Percentiles rank a stretch among this genome's conserved stretches.
These are phyloP conservation scores for Fusarium sp. DNA, from an alignment of 2,329 filamentous ascomycete species.

Conservation along the genomic window DNA sequence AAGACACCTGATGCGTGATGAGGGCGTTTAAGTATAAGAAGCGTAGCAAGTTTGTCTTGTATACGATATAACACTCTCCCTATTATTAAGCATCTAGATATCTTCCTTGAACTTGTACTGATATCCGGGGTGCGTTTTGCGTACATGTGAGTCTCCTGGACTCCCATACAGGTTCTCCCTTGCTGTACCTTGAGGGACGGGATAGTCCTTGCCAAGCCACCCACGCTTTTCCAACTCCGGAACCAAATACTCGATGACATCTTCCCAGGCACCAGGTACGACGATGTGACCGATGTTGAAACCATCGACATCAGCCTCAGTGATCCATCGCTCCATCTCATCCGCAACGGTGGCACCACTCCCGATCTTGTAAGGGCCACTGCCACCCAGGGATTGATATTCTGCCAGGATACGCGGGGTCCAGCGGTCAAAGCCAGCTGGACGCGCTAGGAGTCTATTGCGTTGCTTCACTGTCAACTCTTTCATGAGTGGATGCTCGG, in stretches of 20 bases:
- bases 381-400: constrained; percentile 62
- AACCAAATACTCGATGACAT: constrained; percentile 11
- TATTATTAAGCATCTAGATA: neutral
- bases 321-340: constrained; percentile 27
- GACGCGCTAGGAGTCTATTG: neutral
- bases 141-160: neutral
- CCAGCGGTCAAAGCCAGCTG: constrained; percentile 53
- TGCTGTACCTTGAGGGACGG: neutral
- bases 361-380: constrained; percentile 11
- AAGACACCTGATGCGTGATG: neutral
- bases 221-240: constrained; percentile 13
- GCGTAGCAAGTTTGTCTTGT: neutral
- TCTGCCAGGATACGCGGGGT: constrained; percentile 68
- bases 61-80: neutral
- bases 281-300: constrained; percentile 29
- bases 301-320: constrained; percentile 21
- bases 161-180: neutral
- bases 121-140: neutral
- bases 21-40: neutral
- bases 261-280: constrained; percentile 21
- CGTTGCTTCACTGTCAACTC: constrained; percentile 44
- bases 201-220: neutral
- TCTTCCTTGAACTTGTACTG: neutral
- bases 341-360: constrained; percentile 27
- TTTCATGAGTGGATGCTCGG: neutral